Evolutionary conservation across 495 filamentous ascomycete genomes (phyloP).

Genomic region (Aspergillus steynii): DNA sequence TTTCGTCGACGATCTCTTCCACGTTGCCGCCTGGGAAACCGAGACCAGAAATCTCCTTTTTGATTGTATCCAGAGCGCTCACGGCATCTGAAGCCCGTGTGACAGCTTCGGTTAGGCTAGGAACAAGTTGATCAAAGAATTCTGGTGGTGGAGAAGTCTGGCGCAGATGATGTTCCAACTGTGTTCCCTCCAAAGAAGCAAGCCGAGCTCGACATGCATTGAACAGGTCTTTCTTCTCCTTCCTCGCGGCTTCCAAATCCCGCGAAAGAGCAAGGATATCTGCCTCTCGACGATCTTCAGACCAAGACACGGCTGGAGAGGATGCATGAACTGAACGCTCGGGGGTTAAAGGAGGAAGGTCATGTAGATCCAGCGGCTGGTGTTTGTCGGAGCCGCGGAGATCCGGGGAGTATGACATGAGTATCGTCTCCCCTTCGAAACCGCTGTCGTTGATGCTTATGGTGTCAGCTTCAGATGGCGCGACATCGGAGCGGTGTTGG

Average conservation of each 20-base stretch:
- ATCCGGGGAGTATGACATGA: slow-evolving; percentile 39
- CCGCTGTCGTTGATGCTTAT: slow-evolving; percentile 36
- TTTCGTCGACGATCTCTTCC: slow-evolving; percentile 50
- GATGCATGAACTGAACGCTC: slow-evolving; percentile 13
- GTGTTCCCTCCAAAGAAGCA: slow-evolving; percentile 31
- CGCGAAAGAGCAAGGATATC: slow-evolving; percentile 27
- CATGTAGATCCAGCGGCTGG: slow-evolving; percentile 19
- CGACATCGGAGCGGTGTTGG: background rate
- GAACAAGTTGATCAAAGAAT: slow-evolving; percentile 37
- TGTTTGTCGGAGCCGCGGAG: slow-evolving; percentile 20
- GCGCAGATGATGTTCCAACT: slow-evolving; percentile 33
- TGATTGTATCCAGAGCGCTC: slow-evolving; percentile 39
- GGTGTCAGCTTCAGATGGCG: slow-evolving; percentile 27
- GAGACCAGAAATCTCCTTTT: slow-evolving; percentile 44
- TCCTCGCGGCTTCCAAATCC: slow-evolving; percentile 40
- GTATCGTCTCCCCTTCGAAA: slow-evolving; percentile 25
- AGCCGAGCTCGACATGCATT: slow-evolving; percentile 40
- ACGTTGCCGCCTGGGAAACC: slow-evolving; percentile 55
- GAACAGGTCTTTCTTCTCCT: slow-evolving; percentile 42
- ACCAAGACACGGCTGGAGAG: slow-evolving; percentile 20
- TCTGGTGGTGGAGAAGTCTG: slow-evolving; percentile 39
- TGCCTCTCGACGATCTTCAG: slow-evolving; percentile 15
- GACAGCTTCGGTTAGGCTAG: slow-evolving; percentile 35
- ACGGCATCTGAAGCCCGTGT: slow-evolving; percentile 38
- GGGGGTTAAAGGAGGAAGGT: slow-evolving; percentile 19